Conservation (phyloP, 345 rosid species). For the Populus nigra region DNA sequence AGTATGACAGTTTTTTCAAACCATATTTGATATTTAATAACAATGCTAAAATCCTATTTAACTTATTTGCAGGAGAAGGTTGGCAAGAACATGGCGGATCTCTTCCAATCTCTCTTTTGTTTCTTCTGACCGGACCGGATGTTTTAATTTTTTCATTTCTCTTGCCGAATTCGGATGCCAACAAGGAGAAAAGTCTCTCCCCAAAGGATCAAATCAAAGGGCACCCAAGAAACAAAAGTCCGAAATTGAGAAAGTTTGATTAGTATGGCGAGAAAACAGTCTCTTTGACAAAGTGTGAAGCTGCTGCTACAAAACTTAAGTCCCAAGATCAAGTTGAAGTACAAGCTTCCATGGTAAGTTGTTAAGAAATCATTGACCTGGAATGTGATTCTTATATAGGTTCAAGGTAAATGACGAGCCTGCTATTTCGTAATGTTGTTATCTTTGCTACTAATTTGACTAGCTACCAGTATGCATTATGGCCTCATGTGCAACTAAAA, state of each 20-base stretch:
- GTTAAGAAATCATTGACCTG: slow-evolving; percentile 48
- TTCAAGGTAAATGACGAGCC: slow-evolving; percentile 48
- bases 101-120: neutral
- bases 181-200: slow-evolving; percentile 23
- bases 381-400: slow-evolving; percentile 43
- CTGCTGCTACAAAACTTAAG: slow-evolving; percentile 21
- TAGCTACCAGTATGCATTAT: neutral
- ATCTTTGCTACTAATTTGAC: neutral
- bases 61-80: slow-evolving; percentile 50
- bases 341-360: slow-evolving; percentile 31
- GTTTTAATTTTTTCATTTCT: too few species aligned
- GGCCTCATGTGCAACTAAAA: neutral
- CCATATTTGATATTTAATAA: too few species aligned
- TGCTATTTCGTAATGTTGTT: slow-evolving; percentile 3
- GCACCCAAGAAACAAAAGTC: slow-evolving; percentile 30
- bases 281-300: slow-evolving; percentile 29
- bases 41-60: neutral
- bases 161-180: slow-evolving; percentile 25
- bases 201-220: slow-evolving; percentile 26
- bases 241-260: slow-evolving; percentile 37
- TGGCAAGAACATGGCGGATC: slow-evolving; percentile 34
- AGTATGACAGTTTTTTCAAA: too few species aligned
- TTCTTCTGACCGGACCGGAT: too few species aligned
- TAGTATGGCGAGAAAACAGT: slow-evolving; percentile 20
- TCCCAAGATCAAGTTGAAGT: slow-evolving; percentile 31